phyloP scores from a whole-genome alignment of 2,329 filamentous ascomycete genomes.

The Talaromyces piceae region DNA sequence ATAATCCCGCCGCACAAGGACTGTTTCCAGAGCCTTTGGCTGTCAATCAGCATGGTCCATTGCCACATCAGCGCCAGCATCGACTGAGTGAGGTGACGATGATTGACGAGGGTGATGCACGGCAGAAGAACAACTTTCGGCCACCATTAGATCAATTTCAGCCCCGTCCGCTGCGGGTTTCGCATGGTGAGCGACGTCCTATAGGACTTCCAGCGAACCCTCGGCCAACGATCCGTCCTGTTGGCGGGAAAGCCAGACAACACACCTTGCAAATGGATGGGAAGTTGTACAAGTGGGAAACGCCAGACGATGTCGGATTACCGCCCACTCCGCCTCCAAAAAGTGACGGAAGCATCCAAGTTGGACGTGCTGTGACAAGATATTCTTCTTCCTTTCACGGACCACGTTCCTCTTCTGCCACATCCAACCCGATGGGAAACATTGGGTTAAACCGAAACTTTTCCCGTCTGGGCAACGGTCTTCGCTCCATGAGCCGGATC shows the following conservation, averaged over 20 bases:
- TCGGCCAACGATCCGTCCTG: slow-evolving; percentile 26
- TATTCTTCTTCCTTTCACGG: neutral
- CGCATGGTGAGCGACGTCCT: slow-evolving; percentile 4
- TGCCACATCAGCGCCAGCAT: slow-evolving; percentile 4
- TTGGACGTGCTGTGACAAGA: neutral
- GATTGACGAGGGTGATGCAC: slow-evolving; percentile 31
- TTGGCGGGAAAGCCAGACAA: slow-evolving; percentile 14
- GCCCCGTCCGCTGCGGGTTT: neutral
- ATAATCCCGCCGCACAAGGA: slow-evolving; percentile 18
- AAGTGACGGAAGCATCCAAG: neutral
- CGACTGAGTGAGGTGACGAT: slow-evolving; percentile 27
- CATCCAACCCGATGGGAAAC: neutral
- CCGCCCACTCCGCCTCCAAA: neutral
- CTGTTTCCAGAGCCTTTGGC: slow-evolving; percentile 32
- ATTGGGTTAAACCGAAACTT: slow-evolving; percentile 6
- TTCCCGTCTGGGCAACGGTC: slow-evolving; percentile 8
- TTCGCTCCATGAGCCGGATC: slow-evolving; percentile 10
- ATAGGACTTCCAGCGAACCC: slow-evolving; percentile 29
- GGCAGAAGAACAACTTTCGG: slow-evolving; percentile 13
- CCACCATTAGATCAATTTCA: slow-evolving; percentile 11
- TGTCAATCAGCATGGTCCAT: slow-evolving; percentile 17
- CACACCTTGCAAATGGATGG: neutral
- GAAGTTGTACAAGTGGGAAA: slow-evolving; percentile 8
- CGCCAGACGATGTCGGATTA: neutral
- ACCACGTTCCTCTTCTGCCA: neutral